These are phyloP conservation scores for Fusarium vanettenii DNA, from an alignment of 2,329 filamentous ascomycete species.

Conservation along the genomic window DNA sequence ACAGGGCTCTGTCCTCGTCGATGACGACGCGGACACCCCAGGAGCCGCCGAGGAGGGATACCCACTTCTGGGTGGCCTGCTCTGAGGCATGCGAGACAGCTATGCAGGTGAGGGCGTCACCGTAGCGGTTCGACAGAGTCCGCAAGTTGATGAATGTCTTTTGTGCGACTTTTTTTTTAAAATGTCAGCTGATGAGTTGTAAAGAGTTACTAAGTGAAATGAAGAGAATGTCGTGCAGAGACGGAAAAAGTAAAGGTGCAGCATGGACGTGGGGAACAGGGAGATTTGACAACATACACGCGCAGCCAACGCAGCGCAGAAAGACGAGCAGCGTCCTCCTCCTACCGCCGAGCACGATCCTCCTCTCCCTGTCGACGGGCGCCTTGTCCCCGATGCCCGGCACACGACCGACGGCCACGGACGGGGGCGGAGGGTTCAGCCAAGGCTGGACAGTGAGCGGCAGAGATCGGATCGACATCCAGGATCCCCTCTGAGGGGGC, in stretches of 20 bases:
- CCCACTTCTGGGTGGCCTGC: constrained; percentile 67
- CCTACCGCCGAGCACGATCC: constrained; percentile 57
- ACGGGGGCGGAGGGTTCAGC: constrained; percentile 62
- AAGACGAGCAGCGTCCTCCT: constrained; percentile 62
- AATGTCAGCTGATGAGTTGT: neutral
- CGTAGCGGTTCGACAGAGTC: constrained; percentile 63
- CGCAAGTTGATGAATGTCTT: constrained; percentile 68
- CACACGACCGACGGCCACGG: constrained; percentile 58
- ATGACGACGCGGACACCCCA: constrained; percentile 67
- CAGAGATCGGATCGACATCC: constrained; percentile 62
- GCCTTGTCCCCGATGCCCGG: constrained; percentile 61
- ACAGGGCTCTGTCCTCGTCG: constrained; percentile 67
- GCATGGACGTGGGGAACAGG: neutral
- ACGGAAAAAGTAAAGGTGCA: neutral
- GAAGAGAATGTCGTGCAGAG: neutral
- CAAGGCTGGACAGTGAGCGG: constrained; percentile 65
- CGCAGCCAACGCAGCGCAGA: constrained; percentile 66
- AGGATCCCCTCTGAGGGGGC: constrained; percentile 50
- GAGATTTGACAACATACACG: constrained; percentile 55
- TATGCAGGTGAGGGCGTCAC: constrained; percentile 62
- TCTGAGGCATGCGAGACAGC: constrained; percentile 70
- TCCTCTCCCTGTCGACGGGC: constrained; percentile 59
- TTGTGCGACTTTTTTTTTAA: constrained; percentile 60
- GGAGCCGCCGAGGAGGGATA: constrained; percentile 67
- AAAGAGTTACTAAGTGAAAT: neutral